Evolutionary conservation across 1,139 yeast genomes (phyloP), one percentile per base, ranked within the genome.

Genomic region (Yamadazyma atlantica): DNA sequence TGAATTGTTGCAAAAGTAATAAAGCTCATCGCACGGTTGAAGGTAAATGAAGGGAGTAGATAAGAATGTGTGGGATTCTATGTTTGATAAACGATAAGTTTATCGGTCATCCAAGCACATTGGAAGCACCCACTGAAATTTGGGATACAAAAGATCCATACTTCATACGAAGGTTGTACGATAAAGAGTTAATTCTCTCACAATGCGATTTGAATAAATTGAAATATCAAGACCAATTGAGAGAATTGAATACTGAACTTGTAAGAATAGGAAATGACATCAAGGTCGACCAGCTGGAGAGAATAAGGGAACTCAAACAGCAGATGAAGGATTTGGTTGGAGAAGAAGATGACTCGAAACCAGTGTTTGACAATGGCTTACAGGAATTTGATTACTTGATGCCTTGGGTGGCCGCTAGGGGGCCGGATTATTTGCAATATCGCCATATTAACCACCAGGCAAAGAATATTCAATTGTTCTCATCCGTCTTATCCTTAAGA

Each of bases 401-500:
- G 1, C 75, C 77, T 0, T 55, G 62, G 37, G 65, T 80, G 3
- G 54, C 73, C 1, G 59, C 69, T 4, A 60, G 87, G 51, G 87
- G 87, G 1, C 81, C 85, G 0, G 78, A 81, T 49, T 75, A 50
- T 39, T 35, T 62, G 4, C 47, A 45, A 33, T 56, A 51, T 36
- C 35, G 47, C 29, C 40, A 49, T 8, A 46, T 53, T 31, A 34
- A 43, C 12, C 43, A 42, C 7, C n/a, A 35, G 0, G 41, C 32
- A 4, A 26, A 15, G 13, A 35, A 48, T 37, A 19, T 47, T 49
- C 73, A 62, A 44, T 54, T 69, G 43, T 78, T 70, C 43, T 78
- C 92, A 0, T 84, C 96, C 0, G 87, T 92, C 0, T 64, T 92
- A 17, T 83, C 95, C 0, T 63, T 92, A 29, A 67, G 97, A 40